Evolutionary conservation across 352 stramenopile species (phyloP).

Genomic region (Phytophthora multivora): DNA sequence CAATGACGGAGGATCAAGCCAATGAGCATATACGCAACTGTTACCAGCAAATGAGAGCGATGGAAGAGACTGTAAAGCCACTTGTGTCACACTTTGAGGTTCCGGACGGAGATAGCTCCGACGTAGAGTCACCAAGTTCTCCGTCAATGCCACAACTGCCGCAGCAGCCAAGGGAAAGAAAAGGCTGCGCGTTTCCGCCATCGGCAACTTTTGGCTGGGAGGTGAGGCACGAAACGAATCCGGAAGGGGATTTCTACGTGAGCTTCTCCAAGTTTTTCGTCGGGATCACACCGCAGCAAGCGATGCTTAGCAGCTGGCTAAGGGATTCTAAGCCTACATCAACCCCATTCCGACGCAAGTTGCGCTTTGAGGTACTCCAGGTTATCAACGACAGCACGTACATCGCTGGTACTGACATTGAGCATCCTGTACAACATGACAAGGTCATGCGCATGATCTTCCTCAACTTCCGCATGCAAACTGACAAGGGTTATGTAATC

Average conservation of each 20-base stretch:
- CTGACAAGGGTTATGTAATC: constrained; percentile 60
- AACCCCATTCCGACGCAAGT: constrained; percentile 36
- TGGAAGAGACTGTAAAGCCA: constrained; percentile 53
- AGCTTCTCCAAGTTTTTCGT: constrained; percentile 57
- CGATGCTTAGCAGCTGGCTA: constrained; percentile 50
- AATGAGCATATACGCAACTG: constrained; percentile 60
- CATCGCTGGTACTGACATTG: constrained; percentile 47
- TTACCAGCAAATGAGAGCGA: constrained; percentile 58
- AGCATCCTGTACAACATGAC: constrained; percentile 51
- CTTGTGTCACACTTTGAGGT: constrained; percentile 38
- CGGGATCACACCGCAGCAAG: constrained; percentile 42
- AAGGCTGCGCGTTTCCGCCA: constrained; percentile 41
- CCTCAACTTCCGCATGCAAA: constrained; percentile 55
- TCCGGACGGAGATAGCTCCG: constrained; percentile 29
- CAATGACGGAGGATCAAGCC: constrained; percentile 58
- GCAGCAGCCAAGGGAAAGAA: constrained; percentile 5
- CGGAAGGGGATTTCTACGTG: constrained; percentile 49
- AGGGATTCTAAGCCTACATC: constrained; percentile 30
- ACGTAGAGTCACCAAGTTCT: constrained; percentile 16
- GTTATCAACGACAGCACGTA: constrained; percentile 59
- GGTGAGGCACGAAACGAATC: constrained; percentile 45
- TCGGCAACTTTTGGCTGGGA: constrained; percentile 64
- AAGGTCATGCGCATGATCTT: constrained; percentile 58
- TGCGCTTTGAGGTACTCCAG: constrained; percentile 54
- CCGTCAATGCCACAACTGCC: constrained; percentile 9